A percentile compares a stretch with the other conserved stretches of the same genome.
phyloP scores from a whole-genome alignment of 306 rosid species.

The Rosa lucieae region DNA sequence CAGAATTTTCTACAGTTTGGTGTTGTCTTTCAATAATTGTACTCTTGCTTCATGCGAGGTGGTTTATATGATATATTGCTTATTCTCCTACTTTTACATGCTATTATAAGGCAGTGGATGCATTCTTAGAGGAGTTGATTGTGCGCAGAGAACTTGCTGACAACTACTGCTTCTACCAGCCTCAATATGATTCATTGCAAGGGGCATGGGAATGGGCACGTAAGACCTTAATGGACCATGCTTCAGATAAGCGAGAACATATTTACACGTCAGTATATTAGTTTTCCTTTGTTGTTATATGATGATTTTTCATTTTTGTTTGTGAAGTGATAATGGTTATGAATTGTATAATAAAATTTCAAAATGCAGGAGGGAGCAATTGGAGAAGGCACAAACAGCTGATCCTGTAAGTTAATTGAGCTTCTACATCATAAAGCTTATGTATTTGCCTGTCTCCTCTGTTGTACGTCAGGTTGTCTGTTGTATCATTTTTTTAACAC shows the following conservation, averaged over 20 bases:
- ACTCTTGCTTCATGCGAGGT: conserved; percentile 6
- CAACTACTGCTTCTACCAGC: conserved; percentile 88
- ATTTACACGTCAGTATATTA: conserved; percentile 60
- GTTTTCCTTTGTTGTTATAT: conserved; percentile 6
- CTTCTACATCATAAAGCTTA: background rate
- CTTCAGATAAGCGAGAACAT: conserved; percentile 71
- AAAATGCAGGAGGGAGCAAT: conserved; percentile 70
- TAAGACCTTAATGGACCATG: conserved; percentile 79
- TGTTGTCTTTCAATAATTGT: background rate
- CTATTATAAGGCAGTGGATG: conserved; percentile 66
- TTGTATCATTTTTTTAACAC: background rate
- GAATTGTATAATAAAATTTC: background rate
- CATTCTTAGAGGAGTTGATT: conserved; percentile 84
- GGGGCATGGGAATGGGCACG: conserved; percentile 99
- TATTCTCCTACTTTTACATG: conserved; percentile 21
- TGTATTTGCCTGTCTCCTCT: conserved; percentile 12
- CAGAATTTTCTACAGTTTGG: background rate
- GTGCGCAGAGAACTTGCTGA: conserved; percentile 92
- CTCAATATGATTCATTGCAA: conserved; percentile 72
- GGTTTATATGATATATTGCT: conserved; percentile 9
- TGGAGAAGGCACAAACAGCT: conserved; percentile 85
- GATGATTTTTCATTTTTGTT: conserved; percentile 20
- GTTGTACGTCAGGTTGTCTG: background rate
- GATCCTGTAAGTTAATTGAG: conserved; percentile 64
- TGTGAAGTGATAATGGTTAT: conserved; percentile 21